These are phyloP conservation scores for Coemansia sp. DNA, from an alignment of 192 early-diverging fungal genomes.

Conservation along the genomic window DNA sequence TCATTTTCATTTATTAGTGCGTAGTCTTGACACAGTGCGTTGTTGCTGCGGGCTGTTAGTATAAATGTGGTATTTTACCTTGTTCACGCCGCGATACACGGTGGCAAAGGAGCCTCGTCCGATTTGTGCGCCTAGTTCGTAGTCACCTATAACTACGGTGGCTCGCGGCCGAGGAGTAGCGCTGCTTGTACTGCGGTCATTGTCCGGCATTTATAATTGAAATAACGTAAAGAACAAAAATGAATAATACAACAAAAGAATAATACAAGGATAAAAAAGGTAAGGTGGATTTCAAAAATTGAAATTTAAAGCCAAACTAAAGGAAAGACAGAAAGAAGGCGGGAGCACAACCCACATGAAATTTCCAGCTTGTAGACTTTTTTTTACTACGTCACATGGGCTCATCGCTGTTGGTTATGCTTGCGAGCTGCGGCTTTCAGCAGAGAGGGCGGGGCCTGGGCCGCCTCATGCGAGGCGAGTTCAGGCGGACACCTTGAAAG, in stretches of 20 bases:
- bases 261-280: slow-evolving; percentile 2
- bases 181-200: slow-evolving; percentile 28
- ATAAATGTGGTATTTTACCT: slow-evolving; percentile 46
- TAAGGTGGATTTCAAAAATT: background rate
- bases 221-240: background rate
- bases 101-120: slow-evolving; percentile 97
- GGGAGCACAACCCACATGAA: background rate
- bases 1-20: slow-evolving; percentile 6
- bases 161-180: slow-evolving; percentile 46
- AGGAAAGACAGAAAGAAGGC: slow-evolving; percentile 1
- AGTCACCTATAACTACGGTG: slow-evolving; percentile 73
- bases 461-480: slow-evolving; percentile 82
- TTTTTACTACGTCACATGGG: slow-evolving; percentile 3
- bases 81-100: slow-evolving; percentile 82
- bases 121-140: slow-evolving; percentile 80
- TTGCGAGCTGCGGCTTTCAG: slow-evolving; percentile 24
- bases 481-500: slow-evolving; percentile 83
- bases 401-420: slow-evolving; percentile 17
- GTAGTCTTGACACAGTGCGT: background rate
- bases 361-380: background rate
- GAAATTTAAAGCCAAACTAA: slow-evolving; percentile 1
- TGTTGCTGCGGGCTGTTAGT: background rate
- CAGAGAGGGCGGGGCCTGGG: slow-evolving; percentile 70
- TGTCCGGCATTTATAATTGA: slow-evolving; percentile 39
- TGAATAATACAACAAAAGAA: background rate